phyloP scores from a whole-genome alignment of 2,329 filamentous ascomycete genomes.

The Gaeumannomyces tritici region DNA sequence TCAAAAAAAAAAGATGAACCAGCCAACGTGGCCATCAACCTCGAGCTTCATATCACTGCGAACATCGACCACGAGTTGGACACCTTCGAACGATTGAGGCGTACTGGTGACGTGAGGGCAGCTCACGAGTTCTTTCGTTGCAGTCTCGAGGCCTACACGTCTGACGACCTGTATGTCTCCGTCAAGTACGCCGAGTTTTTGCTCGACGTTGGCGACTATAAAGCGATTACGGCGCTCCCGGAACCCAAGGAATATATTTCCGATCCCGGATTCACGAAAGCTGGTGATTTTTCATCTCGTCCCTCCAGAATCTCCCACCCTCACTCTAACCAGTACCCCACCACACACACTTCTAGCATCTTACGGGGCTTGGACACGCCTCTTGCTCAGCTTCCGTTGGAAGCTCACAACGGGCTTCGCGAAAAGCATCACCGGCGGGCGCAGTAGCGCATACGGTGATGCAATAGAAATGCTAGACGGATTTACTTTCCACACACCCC shows the following conservation, averaged over 20 bases:
- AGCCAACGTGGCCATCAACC: slow-evolving; percentile 13
- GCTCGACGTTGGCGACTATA: slow-evolving; percentile 17
- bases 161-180: slow-evolving; percentile 14
- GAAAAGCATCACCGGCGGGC: not conserved
- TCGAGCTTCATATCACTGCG: slow-evolving; percentile 12
- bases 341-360: not conserved
- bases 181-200: slow-evolving; percentile 18
- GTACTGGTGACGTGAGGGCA: slow-evolving; percentile 23
- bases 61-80: slow-evolving; percentile 15
- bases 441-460: not conserved
- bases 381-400: not conserved
- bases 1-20: not conserved
- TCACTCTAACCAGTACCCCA: not conserved
- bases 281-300: too few species aligned
- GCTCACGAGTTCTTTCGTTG: slow-evolving; percentile 37
- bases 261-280: too few species aligned
- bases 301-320: not conserved
- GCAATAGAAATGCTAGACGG: not conserved
- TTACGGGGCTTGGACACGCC: too few species aligned
- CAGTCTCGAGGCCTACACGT: slow-evolving; percentile 12
- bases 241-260: too few species aligned
- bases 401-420: not conserved
- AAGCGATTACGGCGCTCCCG: not conserved
- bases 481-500: not conserved
- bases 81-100: slow-evolving; percentile 14